Evolutionary conservation across 257 asterid species (phyloP), one percentile per base, ranked within the genome.

Genomic region (Solanum bulbocastanum): DNA sequence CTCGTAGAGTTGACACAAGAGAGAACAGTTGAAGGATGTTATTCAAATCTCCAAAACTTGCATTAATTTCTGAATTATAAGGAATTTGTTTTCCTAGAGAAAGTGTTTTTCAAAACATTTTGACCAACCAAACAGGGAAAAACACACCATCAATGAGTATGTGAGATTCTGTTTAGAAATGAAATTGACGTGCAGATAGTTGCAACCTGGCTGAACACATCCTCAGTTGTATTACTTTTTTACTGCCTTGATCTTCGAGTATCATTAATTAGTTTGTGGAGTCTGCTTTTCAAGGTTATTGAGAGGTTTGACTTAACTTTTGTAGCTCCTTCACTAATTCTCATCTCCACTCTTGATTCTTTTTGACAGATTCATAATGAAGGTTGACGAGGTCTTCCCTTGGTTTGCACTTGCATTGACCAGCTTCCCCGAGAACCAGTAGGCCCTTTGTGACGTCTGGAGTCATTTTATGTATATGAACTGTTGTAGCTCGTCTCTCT

Each of bases 391-490:
- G 85, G 66, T 30, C 69, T 49, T 49, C 9, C 27, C 11, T 82
- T 20, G 30, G 69, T 25, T 74, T 82, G 85, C 30, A 44, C 18
- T 30, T 8, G 69, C 18, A 11, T 49, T 18, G 69, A 49, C 69
- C 85, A 49, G 42, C 85, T 49, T 82, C 85, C 20, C 3, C 73
- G 30, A 89, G 87, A 87, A 87, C 65, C 87, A 79, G 58, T 87
- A 25, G 83, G 30, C 62, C 56, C 78, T 84, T 68, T 79, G 69
- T 88, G 88, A 87, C 86, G 46, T 9, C 44, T 88, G 88, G 86
- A 90, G 75, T 65, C 83, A 76, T 79, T 83, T 58, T 40, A 72
- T 90, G 91, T 89, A 90, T 87, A 89, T 87, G 65, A 74, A 87
- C 42, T 42, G 74, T 73, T 81, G 88, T 78, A 83, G 49, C 52